These are phyloP conservation scores for Spathaspora arborariae DNA, from an alignment of 805 yeast genomes.

Conservation along the genomic window DNA sequence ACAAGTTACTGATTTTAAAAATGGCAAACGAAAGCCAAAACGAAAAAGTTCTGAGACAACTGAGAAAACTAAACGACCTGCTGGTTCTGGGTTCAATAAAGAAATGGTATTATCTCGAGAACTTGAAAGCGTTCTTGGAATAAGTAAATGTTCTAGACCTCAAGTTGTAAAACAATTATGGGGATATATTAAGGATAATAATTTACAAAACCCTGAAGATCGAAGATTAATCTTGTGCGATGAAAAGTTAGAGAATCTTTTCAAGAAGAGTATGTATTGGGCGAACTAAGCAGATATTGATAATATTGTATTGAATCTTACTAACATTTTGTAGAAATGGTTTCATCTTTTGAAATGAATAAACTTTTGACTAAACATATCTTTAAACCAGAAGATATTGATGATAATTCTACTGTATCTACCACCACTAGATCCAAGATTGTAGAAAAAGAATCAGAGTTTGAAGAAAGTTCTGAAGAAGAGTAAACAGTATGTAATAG, in stretches of 20 bases:
- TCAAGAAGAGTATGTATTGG: slow-evolving; percentile 48
- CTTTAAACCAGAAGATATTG: slow-evolving; percentile 29
- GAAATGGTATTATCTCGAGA: slow-evolving; percentile 48
- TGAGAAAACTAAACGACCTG: slow-evolving; percentile 10
- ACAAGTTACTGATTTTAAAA: not conserved
- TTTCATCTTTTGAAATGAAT: slow-evolving; percentile 57
- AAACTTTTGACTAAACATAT: slow-evolving; percentile 53
- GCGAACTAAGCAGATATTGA: not conserved
- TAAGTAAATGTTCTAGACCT: slow-evolving; percentile 51
- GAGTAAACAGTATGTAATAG: not conserved
- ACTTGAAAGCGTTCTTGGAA: slow-evolving; percentile 46
- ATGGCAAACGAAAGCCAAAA: slow-evolving; percentile 6
- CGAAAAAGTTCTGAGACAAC: slow-evolving; percentile 7
- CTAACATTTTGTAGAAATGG: slow-evolving; percentile 19
- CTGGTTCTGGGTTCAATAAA: slow-evolving; percentile 27
- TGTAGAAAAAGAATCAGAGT: slow-evolving; percentile 6
- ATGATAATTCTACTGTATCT: not conserved
- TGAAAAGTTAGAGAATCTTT: slow-evolving; percentile 49
- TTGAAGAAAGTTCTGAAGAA: slow-evolving; percentile 7
- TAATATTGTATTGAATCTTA: not conserved
- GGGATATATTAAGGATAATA: slow-evolving; percentile 61
- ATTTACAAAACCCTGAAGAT: slow-evolving; percentile 66
- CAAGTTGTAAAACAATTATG: slow-evolving; percentile 68
- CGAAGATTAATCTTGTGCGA: slow-evolving; percentile 64
- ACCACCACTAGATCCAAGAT: not conserved